Evolutionary conservation across 176 grass and related monocot genomes (phyloP), one percentile per base, ranked within the genome.

Genomic region (Melocanna baccifera): DNA sequence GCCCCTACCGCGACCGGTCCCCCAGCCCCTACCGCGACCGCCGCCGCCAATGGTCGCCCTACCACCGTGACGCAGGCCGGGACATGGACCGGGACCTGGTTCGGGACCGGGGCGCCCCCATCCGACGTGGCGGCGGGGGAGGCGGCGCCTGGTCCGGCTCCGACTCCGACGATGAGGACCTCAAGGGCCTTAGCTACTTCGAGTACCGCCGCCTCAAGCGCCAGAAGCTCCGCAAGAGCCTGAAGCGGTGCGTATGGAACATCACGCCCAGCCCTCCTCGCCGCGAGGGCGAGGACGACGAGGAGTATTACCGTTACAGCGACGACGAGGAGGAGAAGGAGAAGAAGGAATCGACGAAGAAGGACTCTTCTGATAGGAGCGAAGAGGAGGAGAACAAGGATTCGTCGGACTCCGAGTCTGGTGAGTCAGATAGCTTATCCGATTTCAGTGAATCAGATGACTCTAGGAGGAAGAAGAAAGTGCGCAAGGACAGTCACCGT

Each of bases 161-260:
- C 40, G 91, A 85, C 43, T 83, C 88, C 11, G 83, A 86, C 4
- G 71, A 96, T 20, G 93, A 88, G 52, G 88, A 92, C 1, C 89
- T 96, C 77, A 95, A 96, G 79, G 97, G 97, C 28, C 81, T 99
- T 58, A 78, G 16, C 77, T 99, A 88, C 87, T 96, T 91, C 61
- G 97, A 99, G 43, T 99, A 89, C 77, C 90, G 91, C 81, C 83
- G 97, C 78, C 28, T 92, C 52, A 94, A 99, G 86, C 87, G 91
- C 65, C 81, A 96, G 88, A 94, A 99, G 77, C 75, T 94, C 61
- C 85, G 86, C 41, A 96, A 94, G 76, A 83, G 79, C 40, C 47
- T 86, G 43, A 93, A 91, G 90, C 84, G 86, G 39, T 96, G 93
- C 86, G 96, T 94, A 53, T 99, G 88, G 91, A 92, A 89, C 69